Conservation (phyloP, 108 stramenopile genomes). For the Discostella stelligeroides region DNA sequence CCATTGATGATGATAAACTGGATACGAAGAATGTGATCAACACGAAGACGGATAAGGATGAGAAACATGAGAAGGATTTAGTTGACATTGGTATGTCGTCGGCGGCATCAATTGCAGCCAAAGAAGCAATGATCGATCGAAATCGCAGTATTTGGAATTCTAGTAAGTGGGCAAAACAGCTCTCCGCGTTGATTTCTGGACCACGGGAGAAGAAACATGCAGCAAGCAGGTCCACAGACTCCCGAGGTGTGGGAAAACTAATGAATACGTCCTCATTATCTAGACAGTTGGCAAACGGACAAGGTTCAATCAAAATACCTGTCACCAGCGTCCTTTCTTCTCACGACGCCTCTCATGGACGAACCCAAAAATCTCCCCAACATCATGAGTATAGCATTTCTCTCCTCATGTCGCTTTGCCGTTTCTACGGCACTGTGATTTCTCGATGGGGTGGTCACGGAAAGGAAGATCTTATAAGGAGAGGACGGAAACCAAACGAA, state of each 20-base stretch:
- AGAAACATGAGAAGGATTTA: slow-evolving; percentile 74
- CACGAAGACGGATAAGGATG: slow-evolving; percentile 75
- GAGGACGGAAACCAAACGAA: slow-evolving; percentile 17
- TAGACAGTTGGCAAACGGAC: slow-evolving; percentile 61
- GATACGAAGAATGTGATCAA: slow-evolving; percentile 52
- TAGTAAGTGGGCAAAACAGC: slow-evolving; percentile 76
- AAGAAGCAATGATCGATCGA: slow-evolving; percentile 79
- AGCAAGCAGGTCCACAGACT: slow-evolving; percentile 17
- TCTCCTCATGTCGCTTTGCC: slow-evolving; percentile 42
- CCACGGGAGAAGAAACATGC: slow-evolving; percentile 27
- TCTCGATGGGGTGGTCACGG: slow-evolving; percentile 88
- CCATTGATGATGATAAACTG: too few relatives aligned
- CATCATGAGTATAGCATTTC: slow-evolving; percentile 45
- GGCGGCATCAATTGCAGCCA: slow-evolving; percentile 70
- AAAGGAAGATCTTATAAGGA: slow-evolving; percentile 60
- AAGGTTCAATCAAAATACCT: too few relatives aligned
- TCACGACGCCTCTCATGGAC: slow-evolving; percentile 6
- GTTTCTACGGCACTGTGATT: slow-evolving; percentile 72
- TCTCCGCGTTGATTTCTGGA: slow-evolving; percentile 43
- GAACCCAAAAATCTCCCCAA: slow-evolving; percentile 3
- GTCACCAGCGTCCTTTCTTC: slow-evolving; percentile 28
- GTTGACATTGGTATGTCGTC: slow-evolving; percentile 52
- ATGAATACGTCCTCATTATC: slow-evolving; percentile 72
- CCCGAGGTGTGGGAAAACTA: slow-evolving; percentile 45
- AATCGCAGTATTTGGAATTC: slow-evolving; percentile 77